phyloP scores from a whole-genome alignment of 768 basidiomycete genomes.

The Coprinellus aureogranulatus region DNA sequence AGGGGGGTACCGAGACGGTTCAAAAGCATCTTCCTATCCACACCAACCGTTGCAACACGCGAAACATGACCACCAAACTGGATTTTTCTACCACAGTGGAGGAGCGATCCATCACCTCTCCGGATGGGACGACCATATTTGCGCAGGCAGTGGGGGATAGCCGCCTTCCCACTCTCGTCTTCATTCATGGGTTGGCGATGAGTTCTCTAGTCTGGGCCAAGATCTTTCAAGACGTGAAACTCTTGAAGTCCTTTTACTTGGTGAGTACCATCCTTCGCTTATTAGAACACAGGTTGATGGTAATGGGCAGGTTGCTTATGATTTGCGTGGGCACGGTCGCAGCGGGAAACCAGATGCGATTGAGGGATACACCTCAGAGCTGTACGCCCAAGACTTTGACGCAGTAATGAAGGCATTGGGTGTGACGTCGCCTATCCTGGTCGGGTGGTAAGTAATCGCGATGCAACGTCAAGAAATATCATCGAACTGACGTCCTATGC shows the following conservation, averaged over 20 bases:
- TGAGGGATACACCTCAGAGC: slow-evolving; percentile 24
- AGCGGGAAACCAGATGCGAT: slow-evolving; percentile 29
- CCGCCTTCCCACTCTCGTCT: slow-evolving; percentile 35
- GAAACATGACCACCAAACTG: too few relatives aligned
- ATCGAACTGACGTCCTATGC: not conserved
- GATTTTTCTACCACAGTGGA: too few relatives aligned
- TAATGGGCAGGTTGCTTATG: slow-evolving; percentile 17
- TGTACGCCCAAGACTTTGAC: slow-evolving; percentile 32
- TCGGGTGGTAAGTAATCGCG: not conserved
- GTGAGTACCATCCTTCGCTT: slow-evolving; percentile 10
- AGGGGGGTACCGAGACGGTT: too few relatives aligned
- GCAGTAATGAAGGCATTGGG: slow-evolving; percentile 27
- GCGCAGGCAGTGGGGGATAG: slow-evolving; percentile 37
- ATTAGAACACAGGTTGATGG: not conserved
- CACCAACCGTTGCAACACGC: too few relatives aligned
- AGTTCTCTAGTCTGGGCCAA: slow-evolving; percentile 36
- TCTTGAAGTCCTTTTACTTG: slow-evolving; percentile 24
- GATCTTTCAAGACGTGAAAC: slow-evolving; percentile 30
- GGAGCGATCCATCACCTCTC: too few relatives aligned
- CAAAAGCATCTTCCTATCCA: too few relatives aligned
- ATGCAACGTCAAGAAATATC: not conserved
- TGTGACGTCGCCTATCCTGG: slow-evolving; percentile 11
- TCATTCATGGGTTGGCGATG: slow-evolving; percentile 40
- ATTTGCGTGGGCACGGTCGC: slow-evolving; percentile 32
- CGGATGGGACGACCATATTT: slow-evolving; percentile 36